Evolutionary conservation across 148 eudicot species (phyloP).

Genomic region (Dysphania ambrosioides): DNA sequence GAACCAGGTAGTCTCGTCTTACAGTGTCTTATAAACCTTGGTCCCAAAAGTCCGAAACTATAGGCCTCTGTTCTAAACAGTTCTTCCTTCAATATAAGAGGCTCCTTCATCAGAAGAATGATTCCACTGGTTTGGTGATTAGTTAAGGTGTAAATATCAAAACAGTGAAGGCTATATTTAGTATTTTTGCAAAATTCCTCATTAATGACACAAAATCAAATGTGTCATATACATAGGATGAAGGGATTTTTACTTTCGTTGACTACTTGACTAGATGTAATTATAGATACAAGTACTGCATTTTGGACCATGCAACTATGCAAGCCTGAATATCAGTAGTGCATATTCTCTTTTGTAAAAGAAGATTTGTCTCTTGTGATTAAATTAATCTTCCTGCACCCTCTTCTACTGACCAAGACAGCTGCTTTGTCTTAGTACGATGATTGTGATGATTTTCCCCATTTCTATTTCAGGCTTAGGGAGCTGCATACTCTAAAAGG

Average conservation of each 20-base stretch:
- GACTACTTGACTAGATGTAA: too few relatives aligned
- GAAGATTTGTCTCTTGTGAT: neutral
- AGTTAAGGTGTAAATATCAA: too few relatives aligned
- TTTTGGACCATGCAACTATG: neutral
- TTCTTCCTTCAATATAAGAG: too few relatives aligned
- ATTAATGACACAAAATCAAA: neutral
- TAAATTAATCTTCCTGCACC: neutral
- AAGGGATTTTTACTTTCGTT: too few relatives aligned
- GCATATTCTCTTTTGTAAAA: neutral
- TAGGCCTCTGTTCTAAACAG: too few relatives aligned
- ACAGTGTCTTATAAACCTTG: too few relatives aligned
- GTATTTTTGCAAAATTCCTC: neutral
- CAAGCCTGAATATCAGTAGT: neutral
- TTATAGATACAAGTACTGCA: too few relatives aligned
- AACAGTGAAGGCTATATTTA: neutral
- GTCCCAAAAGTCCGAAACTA: too few relatives aligned
- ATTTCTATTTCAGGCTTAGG: slow-evolving; percentile 29
- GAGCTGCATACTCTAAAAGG: slow-evolving; percentile 44
- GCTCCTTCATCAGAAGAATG: too few relatives aligned
- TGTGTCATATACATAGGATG: neutral
- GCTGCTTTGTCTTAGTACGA: neutral
- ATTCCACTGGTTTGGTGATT: neutral
- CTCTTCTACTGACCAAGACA: neutral
- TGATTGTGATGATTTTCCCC: neutral
- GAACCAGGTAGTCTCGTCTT: neutral